phyloP scores from a whole-genome alignment of 345 rosid genomes.

The Brassica incana region DNA sequence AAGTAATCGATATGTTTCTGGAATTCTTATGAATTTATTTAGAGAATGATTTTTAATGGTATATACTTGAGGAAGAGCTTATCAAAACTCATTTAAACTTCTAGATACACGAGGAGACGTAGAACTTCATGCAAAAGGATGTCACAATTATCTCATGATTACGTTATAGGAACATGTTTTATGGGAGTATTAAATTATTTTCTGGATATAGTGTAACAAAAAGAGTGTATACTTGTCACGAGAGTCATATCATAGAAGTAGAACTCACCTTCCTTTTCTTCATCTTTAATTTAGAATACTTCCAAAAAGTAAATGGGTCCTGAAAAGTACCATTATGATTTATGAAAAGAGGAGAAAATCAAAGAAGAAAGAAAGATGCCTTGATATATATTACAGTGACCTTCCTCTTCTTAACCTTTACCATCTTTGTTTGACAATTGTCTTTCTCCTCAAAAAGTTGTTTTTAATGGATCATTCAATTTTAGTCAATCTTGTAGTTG shows the following conservation, averaged over 20 bases:
- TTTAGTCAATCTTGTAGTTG: slow-evolving; percentile 28
- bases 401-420: slow-evolving; percentile 30
- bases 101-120: slow-evolving; percentile 25
- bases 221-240: slow-evolving; percentile 14
- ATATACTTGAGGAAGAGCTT: slow-evolving; percentile 6
- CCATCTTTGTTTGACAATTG: slow-evolving; percentile 18
- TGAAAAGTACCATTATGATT: slow-evolving; percentile 1
- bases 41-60: neutral
- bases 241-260: slow-evolving; percentile 27
- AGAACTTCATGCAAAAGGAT: slow-evolving; percentile 19
- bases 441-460: neutral
- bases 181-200: neutral
- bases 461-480: slow-evolving; percentile 5
- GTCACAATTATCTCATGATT: slow-evolving; percentile 47
- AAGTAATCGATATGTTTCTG: slow-evolving; percentile 1
- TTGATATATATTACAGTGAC: slow-evolving; percentile 30
- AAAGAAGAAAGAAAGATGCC: slow-evolving; percentile 36
- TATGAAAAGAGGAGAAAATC: slow-evolving; percentile 13
- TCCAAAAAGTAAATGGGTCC: slow-evolving; percentile 42
- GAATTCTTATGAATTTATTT: neutral
- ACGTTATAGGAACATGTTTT: slow-evolving; percentile 19
- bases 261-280: neutral
- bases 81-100: slow-evolving; percentile 16
- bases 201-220: slow-evolving; percentile 12
- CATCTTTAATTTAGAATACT: slow-evolving; percentile 23